A percentile compares a stretch with the other conserved stretches of the same genome.
These are phyloP conservation scores for Cyberlindnera sargentensis DNA, from an alignment of 805 yeast species.

Conservation along the genomic window DNA sequence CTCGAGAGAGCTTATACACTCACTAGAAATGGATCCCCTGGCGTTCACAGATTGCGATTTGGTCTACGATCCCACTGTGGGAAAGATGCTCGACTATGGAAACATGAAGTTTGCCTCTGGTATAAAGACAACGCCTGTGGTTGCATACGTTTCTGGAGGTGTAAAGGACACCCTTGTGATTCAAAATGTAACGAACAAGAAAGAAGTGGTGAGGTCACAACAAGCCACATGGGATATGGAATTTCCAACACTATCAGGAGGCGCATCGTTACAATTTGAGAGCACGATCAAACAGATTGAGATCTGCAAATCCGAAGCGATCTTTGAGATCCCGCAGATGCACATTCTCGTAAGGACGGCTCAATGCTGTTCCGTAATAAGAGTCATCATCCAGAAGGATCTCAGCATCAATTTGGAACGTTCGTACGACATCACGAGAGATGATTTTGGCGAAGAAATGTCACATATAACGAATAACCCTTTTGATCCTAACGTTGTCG, in stretches of 20 bases:
- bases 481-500: slow-evolving; percentile 31
- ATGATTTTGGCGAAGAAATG: slow-evolving; percentile 28
- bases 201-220: neutral
- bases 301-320: slow-evolving; percentile 22
- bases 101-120: neutral
- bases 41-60: slow-evolving; percentile 1
- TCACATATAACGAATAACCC: slow-evolving; percentile 43
- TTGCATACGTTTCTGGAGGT: slow-evolving; percentile 7
- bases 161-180: slow-evolving; percentile 2
- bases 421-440: slow-evolving; percentile 5
- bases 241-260: slow-evolving; percentile 9
- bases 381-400: neutral
- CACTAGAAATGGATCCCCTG: neutral
- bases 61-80: slow-evolving; percentile 32
- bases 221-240: neutral
- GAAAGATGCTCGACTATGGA: slow-evolving; percentile 12
- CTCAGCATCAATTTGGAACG: slow-evolving; percentile 8
- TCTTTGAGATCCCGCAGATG: slow-evolving; percentile 21
- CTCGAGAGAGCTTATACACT: slow-evolving; percentile 1
- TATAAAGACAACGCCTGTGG: neutral
- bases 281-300: slow-evolving; percentile 37
- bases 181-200: neutral
- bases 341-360: slow-evolving; percentile 33
- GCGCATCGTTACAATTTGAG: slow-evolving; percentile 21
- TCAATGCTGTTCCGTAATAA: neutral